Evolutionary conservation across 108 stramenopile genomes (phyloP).

Genomic region (Aureococcus anophagefferens): DNA sequence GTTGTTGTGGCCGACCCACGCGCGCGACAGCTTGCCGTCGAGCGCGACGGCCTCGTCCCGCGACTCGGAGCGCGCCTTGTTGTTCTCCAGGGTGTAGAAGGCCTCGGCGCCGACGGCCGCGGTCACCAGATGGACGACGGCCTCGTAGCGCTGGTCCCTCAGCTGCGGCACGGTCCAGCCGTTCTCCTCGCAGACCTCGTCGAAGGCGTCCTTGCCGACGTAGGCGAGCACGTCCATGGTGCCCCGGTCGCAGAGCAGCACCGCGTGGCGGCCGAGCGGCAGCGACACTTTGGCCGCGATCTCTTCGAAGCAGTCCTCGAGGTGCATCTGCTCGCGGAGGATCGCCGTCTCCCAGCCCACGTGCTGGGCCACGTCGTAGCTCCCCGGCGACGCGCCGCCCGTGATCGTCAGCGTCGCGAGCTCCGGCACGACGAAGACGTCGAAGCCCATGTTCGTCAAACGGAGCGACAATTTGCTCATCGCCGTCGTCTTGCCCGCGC

Average conservation of each 20-base stretch:
- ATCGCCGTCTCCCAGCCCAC: slow-evolving; percentile 4
- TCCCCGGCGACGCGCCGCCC: not conserved
- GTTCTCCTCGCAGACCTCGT: slow-evolving; percentile 6
- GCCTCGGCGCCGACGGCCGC: slow-evolving; percentile 72
- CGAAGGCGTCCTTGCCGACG: slow-evolving; percentile 58
- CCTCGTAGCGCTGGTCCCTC: slow-evolving; percentile 61
- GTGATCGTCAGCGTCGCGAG: not conserved
- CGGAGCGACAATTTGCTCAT: not conserved
- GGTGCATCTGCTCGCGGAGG: slow-evolving; percentile 61
- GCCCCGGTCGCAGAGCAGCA: slow-evolving; percentile 84
- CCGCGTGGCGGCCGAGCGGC: slow-evolving; percentile 51
- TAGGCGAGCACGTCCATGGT: slow-evolving; percentile 85
- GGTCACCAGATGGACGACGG: slow-evolving; percentile 83
- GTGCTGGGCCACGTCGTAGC: not conserved
- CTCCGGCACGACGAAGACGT: not conserved
- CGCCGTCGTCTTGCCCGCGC: not conserved
- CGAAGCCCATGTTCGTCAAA: not conserved
- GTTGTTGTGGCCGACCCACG: slow-evolving; percentile 72
- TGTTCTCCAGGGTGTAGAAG: slow-evolving; percentile 83
- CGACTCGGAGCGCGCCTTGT: slow-evolving; percentile 69
- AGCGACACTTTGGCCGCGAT: slow-evolving; percentile 47
- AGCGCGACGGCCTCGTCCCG: slow-evolving; percentile 57
- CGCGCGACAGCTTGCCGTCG: slow-evolving; percentile 62
- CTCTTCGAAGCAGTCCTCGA: slow-evolving; percentile 73
- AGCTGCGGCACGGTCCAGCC: not conserved